phyloP scores from a whole-genome alignment of 768 basidiomycete species.

The Tylopilus vinaceipallidus region DNA sequence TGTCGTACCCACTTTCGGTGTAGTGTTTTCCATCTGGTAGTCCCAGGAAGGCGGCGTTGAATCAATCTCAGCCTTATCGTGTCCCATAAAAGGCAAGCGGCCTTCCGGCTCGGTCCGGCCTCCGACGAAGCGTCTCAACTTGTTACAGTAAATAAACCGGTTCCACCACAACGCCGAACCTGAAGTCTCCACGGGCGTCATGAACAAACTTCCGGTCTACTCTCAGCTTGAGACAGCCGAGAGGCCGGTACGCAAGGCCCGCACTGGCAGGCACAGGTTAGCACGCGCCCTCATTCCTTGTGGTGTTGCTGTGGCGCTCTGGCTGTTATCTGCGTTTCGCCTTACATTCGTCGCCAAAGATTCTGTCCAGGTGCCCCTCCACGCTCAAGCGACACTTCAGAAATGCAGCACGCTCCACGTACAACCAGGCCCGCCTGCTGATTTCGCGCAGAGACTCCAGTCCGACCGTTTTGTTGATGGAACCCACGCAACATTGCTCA shows the following conservation, averaged over 20 bases:
- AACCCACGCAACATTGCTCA: conserved; percentile 38
- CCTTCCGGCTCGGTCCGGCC: no score
- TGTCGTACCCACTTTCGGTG: no score
- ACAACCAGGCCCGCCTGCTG: conserved; percentile 36
- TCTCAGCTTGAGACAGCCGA: conserved; percentile 6
- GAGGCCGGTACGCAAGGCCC: no score
- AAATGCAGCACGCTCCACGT: conserved; percentile 35
- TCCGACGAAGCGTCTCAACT: no score
- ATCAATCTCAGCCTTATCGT: no score
- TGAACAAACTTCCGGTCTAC: conserved; percentile 31
- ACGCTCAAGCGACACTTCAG: conserved; percentile 30
- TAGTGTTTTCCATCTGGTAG: no score
- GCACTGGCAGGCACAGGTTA: conserved; percentile 9
- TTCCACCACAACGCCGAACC: no score
- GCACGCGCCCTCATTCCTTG: conserved; percentile 21
- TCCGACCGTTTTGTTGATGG: conserved; percentile 41
- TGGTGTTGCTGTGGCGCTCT: conserved; percentile 9
- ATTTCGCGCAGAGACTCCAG: conserved; percentile 31
- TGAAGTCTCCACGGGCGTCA: no score
- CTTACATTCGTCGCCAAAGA: conserved; percentile 4
- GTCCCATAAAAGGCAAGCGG: no score
- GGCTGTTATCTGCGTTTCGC: conserved; percentile 21
- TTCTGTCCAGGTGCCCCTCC: conserved; percentile 26
- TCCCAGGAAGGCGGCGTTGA: no score
- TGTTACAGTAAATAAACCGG: no score